Percentiles rank a stretch among this genome's conserved stretches.
phyloP scores from a whole-genome alignment of 208 protist genomes.

The Herpetomonas samuelpessoai region DNA sequence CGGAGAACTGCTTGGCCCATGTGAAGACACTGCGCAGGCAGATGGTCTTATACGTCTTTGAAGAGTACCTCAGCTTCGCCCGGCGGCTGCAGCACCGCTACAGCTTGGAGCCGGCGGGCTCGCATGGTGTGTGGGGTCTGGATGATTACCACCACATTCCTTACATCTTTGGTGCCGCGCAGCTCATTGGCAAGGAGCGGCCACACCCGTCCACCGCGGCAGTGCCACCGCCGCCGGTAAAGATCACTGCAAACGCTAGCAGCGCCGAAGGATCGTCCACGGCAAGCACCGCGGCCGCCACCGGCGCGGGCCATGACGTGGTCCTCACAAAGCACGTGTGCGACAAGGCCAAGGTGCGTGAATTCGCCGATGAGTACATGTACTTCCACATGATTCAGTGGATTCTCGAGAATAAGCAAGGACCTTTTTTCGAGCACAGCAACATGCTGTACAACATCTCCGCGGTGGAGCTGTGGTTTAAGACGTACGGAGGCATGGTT shows the following conservation, averaged over 20 bases:
- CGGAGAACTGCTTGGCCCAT: slow-evolving; percentile 12
- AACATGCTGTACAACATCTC: slow-evolving; percentile 93
- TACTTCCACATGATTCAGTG: slow-evolving; percentile 82
- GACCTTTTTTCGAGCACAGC: slow-evolving; percentile 92
- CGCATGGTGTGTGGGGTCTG: slow-evolving; percentile 98
- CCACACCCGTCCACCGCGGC: slow-evolving; percentile 10
- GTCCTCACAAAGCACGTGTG: slow-evolving; percentile 80
- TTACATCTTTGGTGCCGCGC: slow-evolving; percentile 96
- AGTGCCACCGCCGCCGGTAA: slow-evolving; percentile 1
- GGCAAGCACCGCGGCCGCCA: neutral
- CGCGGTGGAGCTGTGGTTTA: slow-evolving; percentile 79
- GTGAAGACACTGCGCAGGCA: slow-evolving; percentile 51
- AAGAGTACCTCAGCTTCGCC: slow-evolving; percentile 92
- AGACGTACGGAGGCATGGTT: slow-evolving; percentile 90
- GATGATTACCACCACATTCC: slow-evolving; percentile 99
- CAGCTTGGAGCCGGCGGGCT: slow-evolving; percentile 96
- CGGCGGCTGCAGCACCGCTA: slow-evolving; percentile 85
- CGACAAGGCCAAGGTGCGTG: slow-evolving; percentile 32
- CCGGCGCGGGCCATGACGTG: slow-evolving; percentile 37
- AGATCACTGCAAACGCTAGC: slow-evolving; percentile 9
- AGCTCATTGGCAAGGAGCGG: slow-evolving; percentile 85
- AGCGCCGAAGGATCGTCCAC: neutral
- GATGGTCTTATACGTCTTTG: slow-evolving; percentile 89
- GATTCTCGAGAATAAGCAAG: slow-evolving; percentile 85
- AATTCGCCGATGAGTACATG: slow-evolving; percentile 40